Base-by-base conservation (phyloP, 441 rosid genomes). In the Euphorbia celastroides region DNA sequence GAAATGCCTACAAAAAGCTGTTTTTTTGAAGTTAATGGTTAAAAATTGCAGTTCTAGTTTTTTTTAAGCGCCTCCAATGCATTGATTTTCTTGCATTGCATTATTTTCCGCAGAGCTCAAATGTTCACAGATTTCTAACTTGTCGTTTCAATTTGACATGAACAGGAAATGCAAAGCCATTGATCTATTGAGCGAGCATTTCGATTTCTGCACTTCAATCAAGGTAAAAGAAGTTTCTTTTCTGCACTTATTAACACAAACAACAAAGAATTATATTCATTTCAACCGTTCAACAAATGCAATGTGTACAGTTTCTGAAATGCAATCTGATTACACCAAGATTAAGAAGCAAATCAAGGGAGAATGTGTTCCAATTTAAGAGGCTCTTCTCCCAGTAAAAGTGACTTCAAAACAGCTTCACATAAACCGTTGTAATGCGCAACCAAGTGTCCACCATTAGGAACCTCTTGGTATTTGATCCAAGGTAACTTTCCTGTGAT, bases 311-410 rank as follows among this genome's bases (percentile, higher is more conserved):
- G 5, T 1, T 54, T 27, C 36, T 27, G 41, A 55, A 38, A 52
- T 19, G 12, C 69, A 62, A 67, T 51, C 66, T 66, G 62, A 38
- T 57, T 58, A 62, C 69, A 71, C 63, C n/a, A 26, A 60, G 55
- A 54, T 65, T 50, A 34, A 58, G 51, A 32, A n/a, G 22, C 46
- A 50, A 36, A 58, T 28, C 57, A 61, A 31, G 72, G 71, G 60
- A 27, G 75, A 50, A 75, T 62, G 10, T 72, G 81, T 64, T 78
- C 73, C 76, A 66, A 76, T 41, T 73, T 58, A 16, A 42, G 59
- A 19, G 78, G 79, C 62, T 83, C 91, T 81, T 89, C 86, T 41
- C 77, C 72, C 20, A 82, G 74, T 70, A 84, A 67, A 55, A 84
- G 82, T 20, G 80, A 60, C 72, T 68, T 77, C 62, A 84, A 52